Percentiles rank a stretch among this genome's conserved stretches.
These are phyloP conservation scores for Calonectria henricotiae DNA, from an alignment of 2,329 filamentous ascomycete genomes.

Conservation along the genomic window DNA sequence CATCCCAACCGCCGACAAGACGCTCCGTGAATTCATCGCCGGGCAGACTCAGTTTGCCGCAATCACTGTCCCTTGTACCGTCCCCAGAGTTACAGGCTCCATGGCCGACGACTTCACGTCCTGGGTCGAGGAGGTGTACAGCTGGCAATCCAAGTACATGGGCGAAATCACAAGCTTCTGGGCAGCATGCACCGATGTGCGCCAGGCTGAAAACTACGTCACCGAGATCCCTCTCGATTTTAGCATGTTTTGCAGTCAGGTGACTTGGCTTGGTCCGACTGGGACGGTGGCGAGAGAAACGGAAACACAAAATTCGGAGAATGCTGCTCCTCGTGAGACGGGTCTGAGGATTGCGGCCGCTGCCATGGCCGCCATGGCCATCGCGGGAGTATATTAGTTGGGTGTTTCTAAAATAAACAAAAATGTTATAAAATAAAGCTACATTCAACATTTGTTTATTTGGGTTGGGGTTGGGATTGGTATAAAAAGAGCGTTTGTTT, in stretches of 20 bases:
- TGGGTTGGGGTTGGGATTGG: no score
- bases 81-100: not conserved
- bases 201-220: not conserved
- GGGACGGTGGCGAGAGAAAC: not conserved
- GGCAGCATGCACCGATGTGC: not conserved
- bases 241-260: not conserved
- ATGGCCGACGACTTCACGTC: not conserved
- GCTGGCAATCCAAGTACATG: slow-evolving; percentile 1
- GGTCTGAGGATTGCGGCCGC: not conserved
- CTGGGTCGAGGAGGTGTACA: not conserved
- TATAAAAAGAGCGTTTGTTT: no score
- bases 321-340: slow-evolving; percentile 1
- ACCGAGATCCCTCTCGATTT: not conserved
- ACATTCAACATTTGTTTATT: no score
- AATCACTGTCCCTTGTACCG: not conserved
- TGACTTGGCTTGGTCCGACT: not conserved
- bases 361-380: not conserved
- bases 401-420: no score
- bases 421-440: no score
- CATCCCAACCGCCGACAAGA: slow-evolving; percentile 1
- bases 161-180: not conserved
- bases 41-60: not conserved
- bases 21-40: not conserved
- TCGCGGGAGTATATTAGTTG: no score
- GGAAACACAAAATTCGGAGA: not conserved